Percentiles rank a stretch among this genome's conserved stretches.
phyloP scores from a whole-genome alignment of 352 stramenopile species.

The Blastocystis hominis region DNA sequence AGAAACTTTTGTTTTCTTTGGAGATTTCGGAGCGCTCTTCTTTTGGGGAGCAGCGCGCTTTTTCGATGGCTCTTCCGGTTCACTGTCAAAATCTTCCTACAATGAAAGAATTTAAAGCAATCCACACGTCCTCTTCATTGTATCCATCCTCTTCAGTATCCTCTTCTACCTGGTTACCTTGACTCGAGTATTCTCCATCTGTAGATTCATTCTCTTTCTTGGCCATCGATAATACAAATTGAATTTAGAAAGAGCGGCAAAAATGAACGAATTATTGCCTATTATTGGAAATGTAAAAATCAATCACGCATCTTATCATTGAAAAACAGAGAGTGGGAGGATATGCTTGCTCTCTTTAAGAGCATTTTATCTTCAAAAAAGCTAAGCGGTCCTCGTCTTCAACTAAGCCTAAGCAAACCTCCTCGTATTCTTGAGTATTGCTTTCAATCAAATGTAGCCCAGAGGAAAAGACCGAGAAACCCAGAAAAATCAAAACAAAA shows the following conservation, averaged over 20 bases:
- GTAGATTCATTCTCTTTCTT: background rate
- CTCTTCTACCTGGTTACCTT: background rate
- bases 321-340: background rate
- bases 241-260: background rate
- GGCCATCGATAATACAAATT: background rate
- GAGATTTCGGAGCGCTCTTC: background rate
- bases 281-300: background rate
- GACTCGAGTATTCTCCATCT: background rate
- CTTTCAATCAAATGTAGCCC: background rate
- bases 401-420: background rate
- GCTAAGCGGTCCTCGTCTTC: background rate
- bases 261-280: background rate
- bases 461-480: background rate
- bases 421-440: background rate
- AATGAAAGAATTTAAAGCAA: background rate
- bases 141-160: background rate
- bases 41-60: background rate
- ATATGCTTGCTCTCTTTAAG: conserved; percentile 19
- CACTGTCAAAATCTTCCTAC: background rate
- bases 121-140: background rate
- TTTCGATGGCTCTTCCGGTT: background rate
- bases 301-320: background rate
- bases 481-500: background rate
- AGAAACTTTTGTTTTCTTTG: conserved; percentile 13
- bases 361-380: background rate